Evolutionary conservation across 352 stramenopile genomes (phyloP), one percentile per base, ranked within the genome.

Genomic region (Phytophthora tentaculata): DNA sequence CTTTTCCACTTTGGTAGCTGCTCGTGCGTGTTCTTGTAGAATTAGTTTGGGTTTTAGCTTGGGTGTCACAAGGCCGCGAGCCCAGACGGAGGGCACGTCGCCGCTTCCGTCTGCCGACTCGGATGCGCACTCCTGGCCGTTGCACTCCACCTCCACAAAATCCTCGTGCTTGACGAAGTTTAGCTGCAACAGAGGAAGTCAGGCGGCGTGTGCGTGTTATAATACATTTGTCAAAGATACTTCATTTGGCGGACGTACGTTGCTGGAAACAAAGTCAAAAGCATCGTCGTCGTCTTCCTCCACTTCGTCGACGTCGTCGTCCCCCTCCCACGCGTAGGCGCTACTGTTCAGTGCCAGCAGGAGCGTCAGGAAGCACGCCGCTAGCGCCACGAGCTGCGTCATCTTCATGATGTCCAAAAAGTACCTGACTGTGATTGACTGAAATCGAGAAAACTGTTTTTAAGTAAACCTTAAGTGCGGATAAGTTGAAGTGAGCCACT

Each of bases 41-140:
- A 93, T 83, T 39, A 79, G 71, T 5, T 73, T 65, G n/a, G 73
- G 71, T 44, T 74, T 81, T 8, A 79, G 67, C 32, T 83, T 85
- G 48, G 70, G 61, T 19, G 77, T 84, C 58, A 93, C 78, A 39
- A 91, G 83, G 0, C 77, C 80, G 23, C 85, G 81, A 23, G 56
- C 28, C 23, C 77, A 56, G 9, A 87, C 83, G 3, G 80, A 89
- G 0, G 47, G 54, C 22, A 84, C 53, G 8, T 39, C 44, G 3
- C 48, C 43, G 12, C 14, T 61, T 7, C 9, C 23, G 23, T 70
- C 49, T 4, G 45, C 41, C 28, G 39, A 43, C 5, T 69, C 61
- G 10, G 56, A 51, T 6, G 67, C 62, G 10, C 77, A 88, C 47
- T 77, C 54, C 13, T 81, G 69, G 5, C 66, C 71, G 5, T 73